Evolutionary conservation across 208 protist genomes (phyloP), one percentile per base, ranked within the genome.

Genomic region (Wallacemonas sp.): DNA sequence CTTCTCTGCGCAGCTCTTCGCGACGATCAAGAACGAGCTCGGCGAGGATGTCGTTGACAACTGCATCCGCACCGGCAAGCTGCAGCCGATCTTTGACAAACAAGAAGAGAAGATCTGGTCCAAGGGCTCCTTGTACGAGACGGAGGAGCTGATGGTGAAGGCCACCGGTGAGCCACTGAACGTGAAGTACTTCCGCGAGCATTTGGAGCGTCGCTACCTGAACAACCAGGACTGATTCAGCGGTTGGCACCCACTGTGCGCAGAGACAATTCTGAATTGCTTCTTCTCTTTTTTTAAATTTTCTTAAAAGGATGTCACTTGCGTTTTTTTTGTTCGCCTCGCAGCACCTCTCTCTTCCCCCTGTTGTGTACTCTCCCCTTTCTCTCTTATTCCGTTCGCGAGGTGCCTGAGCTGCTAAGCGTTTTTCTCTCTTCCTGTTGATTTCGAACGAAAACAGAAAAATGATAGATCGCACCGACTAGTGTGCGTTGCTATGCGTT

Each of bases 201-300:
- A 92, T 46, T 67, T 92, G 13, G 64, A 71, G 46, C 45, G 63
- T 6, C 83, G 83, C 42, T 91, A 91, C 61, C 66, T 75, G 44
- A 68, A 63, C 61, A 66, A 68, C 45, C 22, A 68, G 38, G 44
- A 68, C 32, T 53, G 13, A 64, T n/a, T 12, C 37, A 42, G 37
- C 37, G 12, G n/a, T n/a, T n/a, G n/a, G n/a, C n/a, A n/a, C n/a
- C n/a, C n/a, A n/a, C n/a, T n/a, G n/a, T n/a, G n/a, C n/a, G n/a
- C n/a, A n/a, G n/a, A n/a, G n/a, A n/a, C n/a, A n/a, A n/a, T n/a
- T n/a, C n/a, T n/a, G n/a, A n/a, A n/a, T n/a, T n/a, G n/a, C n/a
- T n/a, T n/a, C n/a, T n/a, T n/a, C n/a, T n/a, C n/a, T n/a, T n/a
- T n/a, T n/a, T n/a, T n/a, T n/a, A n/a, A n/a, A n/a, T n/a, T n/a